These are phyloP conservation scores for Epichloe coenophiala DNA, from an alignment of 2,329 filamentous ascomycete genomes.

Conservation along the genomic window DNA sequence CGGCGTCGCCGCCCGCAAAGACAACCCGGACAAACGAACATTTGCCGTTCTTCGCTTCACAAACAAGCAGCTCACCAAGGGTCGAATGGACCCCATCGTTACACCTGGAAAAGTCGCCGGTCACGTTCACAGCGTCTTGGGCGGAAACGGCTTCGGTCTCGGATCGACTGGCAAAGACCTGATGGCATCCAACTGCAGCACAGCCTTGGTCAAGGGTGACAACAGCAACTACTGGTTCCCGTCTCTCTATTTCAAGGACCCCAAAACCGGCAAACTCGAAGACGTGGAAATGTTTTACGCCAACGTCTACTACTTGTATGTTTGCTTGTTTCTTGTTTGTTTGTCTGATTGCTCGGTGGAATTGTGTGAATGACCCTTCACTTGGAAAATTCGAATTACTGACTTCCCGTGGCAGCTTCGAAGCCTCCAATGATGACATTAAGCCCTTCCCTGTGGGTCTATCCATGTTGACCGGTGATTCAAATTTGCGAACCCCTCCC, in stretches of 20 bases:
- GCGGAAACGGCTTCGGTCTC: conserved; percentile 53
- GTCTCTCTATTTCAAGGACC: conserved; percentile 52
- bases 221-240: conserved; percentile 70
- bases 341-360: not conserved
- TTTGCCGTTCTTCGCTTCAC: conserved; percentile 61
- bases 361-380: no score
- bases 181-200: conserved; percentile 52
- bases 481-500: conserved; percentile 43
- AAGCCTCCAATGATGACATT: conserved; percentile 50
- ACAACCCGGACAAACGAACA: conserved; percentile 30
- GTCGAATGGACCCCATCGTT: conserved; percentile 56
- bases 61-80: conserved; percentile 47
- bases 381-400: not conserved
- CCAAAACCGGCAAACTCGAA: conserved; percentile 48
- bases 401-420: conserved; percentile 30
- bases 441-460: conserved; percentile 57
- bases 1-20: conserved; percentile 26
- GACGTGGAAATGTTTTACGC: conserved; percentile 57
- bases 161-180: conserved; percentile 48
- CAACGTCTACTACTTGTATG: conserved; percentile 64
- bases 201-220: conserved; percentile 54
- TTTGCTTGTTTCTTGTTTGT: no score
- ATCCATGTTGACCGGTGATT: conserved; percentile 56
- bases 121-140: conserved; percentile 61
- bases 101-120: conserved; percentile 40